phyloP scores from a whole-genome alignment of 208 protist genomes.

The Leptomonas seymouri region DNA sequence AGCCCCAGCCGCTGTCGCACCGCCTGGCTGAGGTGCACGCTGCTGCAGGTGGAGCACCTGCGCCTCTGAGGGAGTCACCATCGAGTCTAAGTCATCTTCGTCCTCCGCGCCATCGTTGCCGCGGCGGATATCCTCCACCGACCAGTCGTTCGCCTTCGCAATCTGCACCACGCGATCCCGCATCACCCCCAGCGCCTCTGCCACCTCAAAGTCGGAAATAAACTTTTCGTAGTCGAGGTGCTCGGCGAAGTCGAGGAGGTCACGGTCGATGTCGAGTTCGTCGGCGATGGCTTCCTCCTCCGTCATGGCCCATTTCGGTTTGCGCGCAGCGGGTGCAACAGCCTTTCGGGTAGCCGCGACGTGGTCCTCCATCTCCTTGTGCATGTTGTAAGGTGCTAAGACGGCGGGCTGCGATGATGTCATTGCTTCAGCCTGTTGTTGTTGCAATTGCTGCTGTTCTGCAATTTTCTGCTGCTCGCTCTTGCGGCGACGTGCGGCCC shows the following conservation, averaged over 20 bases:
- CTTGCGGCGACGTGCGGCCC: constrained; percentile 47
- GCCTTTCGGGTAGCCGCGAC: constrained; percentile 17
- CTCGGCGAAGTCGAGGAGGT: constrained; percentile 87
- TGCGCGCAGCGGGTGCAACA: constrained; percentile 29
- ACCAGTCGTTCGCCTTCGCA: constrained; percentile 77
- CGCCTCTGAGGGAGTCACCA: constrained; percentile 36
- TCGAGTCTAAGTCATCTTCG: constrained; percentile 44
- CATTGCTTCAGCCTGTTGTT: not conserved
- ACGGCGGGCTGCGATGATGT: not conserved
- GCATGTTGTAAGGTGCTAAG: constrained; percentile 48
- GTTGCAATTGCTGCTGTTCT: constrained; percentile 19
- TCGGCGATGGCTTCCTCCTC: constrained; percentile 90
- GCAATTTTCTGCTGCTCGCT: constrained; percentile 28
- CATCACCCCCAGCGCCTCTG: constrained; percentile 88
- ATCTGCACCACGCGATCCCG: constrained; percentile 88
- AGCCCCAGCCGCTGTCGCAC: constrained; percentile 6
- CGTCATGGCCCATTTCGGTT: constrained; percentile 93
- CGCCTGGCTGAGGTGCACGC: not conserved
- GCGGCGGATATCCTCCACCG: constrained; percentile 65
- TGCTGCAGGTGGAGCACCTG: constrained; percentile 15
- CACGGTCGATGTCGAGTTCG: constrained; percentile 67
- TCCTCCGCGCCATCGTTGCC: constrained; percentile 37
- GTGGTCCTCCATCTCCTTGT: constrained; percentile 25
- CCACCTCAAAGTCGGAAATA: constrained; percentile 90
- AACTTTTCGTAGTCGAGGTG: constrained; percentile 91